A percentile compares a stretch with the other conserved stretches of the same genome.
These are phyloP conservation scores for Thuidium tamariscinum DNA, from an alignment of 225 moss, liverwort and hornwort species.

Conservation along the genomic window DNA sequence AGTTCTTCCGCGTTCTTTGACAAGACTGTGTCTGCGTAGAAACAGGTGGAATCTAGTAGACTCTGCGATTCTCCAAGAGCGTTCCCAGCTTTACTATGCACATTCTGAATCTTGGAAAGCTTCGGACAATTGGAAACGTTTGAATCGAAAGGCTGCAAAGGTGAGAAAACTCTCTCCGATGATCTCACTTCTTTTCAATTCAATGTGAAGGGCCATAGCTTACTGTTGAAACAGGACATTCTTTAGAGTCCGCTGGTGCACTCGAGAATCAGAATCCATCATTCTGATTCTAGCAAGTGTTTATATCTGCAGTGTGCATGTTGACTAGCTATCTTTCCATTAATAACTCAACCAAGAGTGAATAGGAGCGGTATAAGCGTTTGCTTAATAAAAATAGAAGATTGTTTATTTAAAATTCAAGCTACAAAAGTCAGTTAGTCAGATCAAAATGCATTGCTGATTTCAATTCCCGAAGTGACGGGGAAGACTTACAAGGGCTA, in stretches of 20 bases:
- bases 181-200: neutral
- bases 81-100: slow-evolving; percentile 19
- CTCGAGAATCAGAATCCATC: neutral
- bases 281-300: neutral
- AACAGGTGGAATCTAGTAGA: slow-evolving; percentile 56
- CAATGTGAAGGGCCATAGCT: neutral
- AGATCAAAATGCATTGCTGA: neutral
- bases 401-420: neutral
- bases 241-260: neutral
- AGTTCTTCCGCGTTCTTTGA: neutral
- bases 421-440: neutral
- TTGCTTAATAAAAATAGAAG: neutral
- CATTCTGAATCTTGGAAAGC: slow-evolving; percentile 20
- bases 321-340: neutral
- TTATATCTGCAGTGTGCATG: neutral
- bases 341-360: neutral
- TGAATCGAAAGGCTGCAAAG: slow-evolving; percentile 34
- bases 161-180: neutral
- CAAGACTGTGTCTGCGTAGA: neutral
- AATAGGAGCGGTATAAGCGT: neutral
- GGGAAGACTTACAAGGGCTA: neutral
- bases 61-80: slow-evolving; percentile 25
- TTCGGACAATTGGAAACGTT: slow-evolving; percentile 26
- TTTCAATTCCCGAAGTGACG: neutral
- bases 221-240: neutral